These are phyloP conservation scores for Mastigamoeba balamuthi DNA, from an alignment of 78 protist species.

Conservation along the genomic window DNA sequence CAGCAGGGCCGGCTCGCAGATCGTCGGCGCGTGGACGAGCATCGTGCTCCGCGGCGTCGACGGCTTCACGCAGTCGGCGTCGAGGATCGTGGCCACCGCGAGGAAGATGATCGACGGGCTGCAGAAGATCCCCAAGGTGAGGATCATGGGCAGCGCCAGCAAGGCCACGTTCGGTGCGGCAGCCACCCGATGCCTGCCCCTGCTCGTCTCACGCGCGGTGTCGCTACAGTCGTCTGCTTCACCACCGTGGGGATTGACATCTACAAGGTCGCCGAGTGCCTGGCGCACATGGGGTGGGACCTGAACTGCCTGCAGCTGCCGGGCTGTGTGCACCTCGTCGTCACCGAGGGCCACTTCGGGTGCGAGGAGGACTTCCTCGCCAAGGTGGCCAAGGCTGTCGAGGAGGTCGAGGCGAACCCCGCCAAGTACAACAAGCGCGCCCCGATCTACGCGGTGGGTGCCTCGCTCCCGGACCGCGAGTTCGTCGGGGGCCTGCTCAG, in stretches of 20 bases:
- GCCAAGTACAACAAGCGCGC: constrained; percentile 19
- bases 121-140: neutral
- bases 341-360: constrained; percentile 43
- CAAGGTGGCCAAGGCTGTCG: constrained; percentile 12
- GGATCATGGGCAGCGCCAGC: constrained; percentile 23
- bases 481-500: constrained; percentile 17
- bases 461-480: constrained; percentile 37
- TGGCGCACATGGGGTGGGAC: constrained; percentile 46
- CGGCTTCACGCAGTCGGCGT: constrained; percentile 42
- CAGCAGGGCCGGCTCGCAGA: constrained; percentile 66
- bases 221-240: constrained; percentile 36
- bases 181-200: too few relatives aligned
- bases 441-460: constrained; percentile 43
- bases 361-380: constrained; percentile 17
- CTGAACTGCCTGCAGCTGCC: constrained; percentile 44
- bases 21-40: constrained; percentile 86
- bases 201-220: neutral
- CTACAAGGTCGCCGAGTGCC: constrained; percentile 30
- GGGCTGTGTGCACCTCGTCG: constrained; percentile 28
- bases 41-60: constrained; percentile 51
- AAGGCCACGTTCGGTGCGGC: neutral
- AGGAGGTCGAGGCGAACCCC: neutral
- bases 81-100: constrained; percentile 24
- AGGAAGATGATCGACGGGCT: constrained; percentile 10
- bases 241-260: constrained; percentile 7